phyloP scores from a whole-genome alignment of 2,329 filamentous ascomycete genomes.

The Exophiala calicioides region DNA sequence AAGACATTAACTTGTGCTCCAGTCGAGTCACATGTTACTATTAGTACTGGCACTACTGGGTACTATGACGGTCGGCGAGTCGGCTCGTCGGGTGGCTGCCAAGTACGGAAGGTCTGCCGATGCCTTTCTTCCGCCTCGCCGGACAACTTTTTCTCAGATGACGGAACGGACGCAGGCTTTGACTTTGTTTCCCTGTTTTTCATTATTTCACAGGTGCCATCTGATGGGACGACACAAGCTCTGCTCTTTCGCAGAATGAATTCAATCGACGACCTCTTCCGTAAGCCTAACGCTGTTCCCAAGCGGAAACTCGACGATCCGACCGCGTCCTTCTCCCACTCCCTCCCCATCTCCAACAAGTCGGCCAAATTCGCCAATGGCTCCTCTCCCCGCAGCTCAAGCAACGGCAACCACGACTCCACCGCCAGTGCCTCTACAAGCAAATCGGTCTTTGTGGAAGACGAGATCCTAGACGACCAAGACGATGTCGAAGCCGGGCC shows the following conservation, averaged over 20 bases:
- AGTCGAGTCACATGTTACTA: too few relatives aligned
- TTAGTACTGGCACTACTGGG: too few relatives aligned
- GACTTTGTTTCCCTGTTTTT: not conserved
- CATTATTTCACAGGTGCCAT: too few relatives aligned
- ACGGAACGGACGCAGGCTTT: too few relatives aligned
- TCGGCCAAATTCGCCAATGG: slow-evolving; percentile 28
- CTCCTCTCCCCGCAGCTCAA: slow-evolving; percentile 23
- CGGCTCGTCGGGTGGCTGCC: too few relatives aligned
- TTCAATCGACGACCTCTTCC: slow-evolving; percentile 30
- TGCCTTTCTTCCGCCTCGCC: too few relatives aligned
- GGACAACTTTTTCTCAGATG: too few relatives aligned
- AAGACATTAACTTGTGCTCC: too few relatives aligned
- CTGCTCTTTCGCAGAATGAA: slow-evolving; percentile 18
- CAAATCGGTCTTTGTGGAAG: slow-evolving; percentile 24
- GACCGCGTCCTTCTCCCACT: slow-evolving; percentile 24
- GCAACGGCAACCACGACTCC: slow-evolving; percentile 2
- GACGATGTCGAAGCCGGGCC: slow-evolving; percentile 55
- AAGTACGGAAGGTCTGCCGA: too few relatives aligned
- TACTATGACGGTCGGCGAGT: too few relatives aligned
- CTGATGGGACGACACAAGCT: slow-evolving; percentile 3
- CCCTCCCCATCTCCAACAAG: slow-evolving; percentile 31
- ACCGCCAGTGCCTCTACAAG: slow-evolving; percentile 12
- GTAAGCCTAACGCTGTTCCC: slow-evolving; percentile 20
- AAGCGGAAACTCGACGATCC: slow-evolving; percentile 32
- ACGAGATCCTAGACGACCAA: slow-evolving; percentile 37